Percentiles rank a stretch among this genome's conserved stretches.
Evolutionary conservation across 768 basidiomycete genomes (phyloP).

Genomic region (Pisolithus microcarpus): DNA sequence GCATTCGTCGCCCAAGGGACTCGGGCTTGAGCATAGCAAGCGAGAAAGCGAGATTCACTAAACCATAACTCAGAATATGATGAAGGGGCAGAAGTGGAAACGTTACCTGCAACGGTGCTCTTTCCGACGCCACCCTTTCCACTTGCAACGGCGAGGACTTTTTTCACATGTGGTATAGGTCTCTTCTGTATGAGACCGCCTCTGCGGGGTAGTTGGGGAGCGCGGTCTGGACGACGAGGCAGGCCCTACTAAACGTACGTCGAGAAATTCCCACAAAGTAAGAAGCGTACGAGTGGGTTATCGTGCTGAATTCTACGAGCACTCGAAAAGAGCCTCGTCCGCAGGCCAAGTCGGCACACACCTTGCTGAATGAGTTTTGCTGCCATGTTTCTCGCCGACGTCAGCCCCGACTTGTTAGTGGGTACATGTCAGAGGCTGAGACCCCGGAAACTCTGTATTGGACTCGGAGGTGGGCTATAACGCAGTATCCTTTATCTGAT

Average conservation of each 20-base stretch:
- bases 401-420: no score
- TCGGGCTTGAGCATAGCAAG: constrained; percentile 43
- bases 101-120: constrained; percentile 79
- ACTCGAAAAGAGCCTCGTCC: constrained; percentile 14
- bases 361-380: background rate
- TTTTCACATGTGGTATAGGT: constrained; percentile 64
- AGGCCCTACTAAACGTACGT: constrained; percentile 27
- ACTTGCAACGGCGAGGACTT: constrained; percentile 78
- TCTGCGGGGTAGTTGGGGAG: constrained; percentile 57
- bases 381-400: background rate
- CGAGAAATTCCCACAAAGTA: background rate
- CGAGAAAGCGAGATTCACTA: constrained; percentile 79
- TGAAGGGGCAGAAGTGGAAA: background rate
- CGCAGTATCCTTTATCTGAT: background rate
- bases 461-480: no score
- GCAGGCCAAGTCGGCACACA: background rate
- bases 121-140: constrained; percentile 97
- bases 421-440: no score
- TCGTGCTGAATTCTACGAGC: constrained; percentile 31
- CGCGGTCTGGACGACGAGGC: constrained; percentile 25
- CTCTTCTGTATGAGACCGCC: constrained; percentile 48
- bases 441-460: no score
- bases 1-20: constrained; percentile 35
- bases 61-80: constrained; percentile 1
- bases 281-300: constrained; percentile 46